Evolutionary conservation across 2,329 filamentous ascomycete species (phyloP).

Genomic region (Aspergillus costaricaensis): DNA sequence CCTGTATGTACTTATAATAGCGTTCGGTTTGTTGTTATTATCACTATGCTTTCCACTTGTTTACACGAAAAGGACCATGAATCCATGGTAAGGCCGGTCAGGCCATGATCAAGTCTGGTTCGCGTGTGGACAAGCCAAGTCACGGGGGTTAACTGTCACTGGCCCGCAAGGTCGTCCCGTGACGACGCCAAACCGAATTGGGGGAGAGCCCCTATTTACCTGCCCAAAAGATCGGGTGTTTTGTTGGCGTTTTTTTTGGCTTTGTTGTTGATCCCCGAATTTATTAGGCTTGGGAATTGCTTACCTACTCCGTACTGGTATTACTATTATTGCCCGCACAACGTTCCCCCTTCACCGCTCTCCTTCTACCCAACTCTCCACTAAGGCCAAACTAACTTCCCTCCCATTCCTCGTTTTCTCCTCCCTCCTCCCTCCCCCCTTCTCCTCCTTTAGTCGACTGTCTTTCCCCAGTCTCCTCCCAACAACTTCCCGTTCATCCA

Average conservation of each 20-base stretch:
- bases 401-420: conserved; percentile 24
- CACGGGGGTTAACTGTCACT: conserved; percentile 33
- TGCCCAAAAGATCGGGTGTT: conserved; percentile 13
- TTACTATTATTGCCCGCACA: conserved; percentile 21
- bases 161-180: conserved; percentile 27
- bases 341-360: conserved; percentile 31
- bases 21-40: background rate
- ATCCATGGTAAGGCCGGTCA: background rate
- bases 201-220: conserved; percentile 25
- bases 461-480: conserved; percentile 19
- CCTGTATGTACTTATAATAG: background rate
- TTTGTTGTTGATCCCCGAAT: conserved; percentile 26
- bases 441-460: conserved; percentile 18
- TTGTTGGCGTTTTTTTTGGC: conserved; percentile 7
- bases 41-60: background rate
- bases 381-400: conserved; percentile 18
- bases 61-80: background rate
- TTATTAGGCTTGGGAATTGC: too few species aligned
- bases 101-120: conserved; percentile 5
- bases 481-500: conserved; percentile 12
- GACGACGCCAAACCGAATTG: conserved; percentile 25
- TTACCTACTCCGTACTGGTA: too few species aligned
- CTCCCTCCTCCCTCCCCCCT: conserved; percentile 25
- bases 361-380: conserved; percentile 24
- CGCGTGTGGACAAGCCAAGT: conserved; percentile 12